phyloP scores from a whole-genome alignment of 2,329 filamentous ascomycete species.

The Aureobasidium namibiae region DNA sequence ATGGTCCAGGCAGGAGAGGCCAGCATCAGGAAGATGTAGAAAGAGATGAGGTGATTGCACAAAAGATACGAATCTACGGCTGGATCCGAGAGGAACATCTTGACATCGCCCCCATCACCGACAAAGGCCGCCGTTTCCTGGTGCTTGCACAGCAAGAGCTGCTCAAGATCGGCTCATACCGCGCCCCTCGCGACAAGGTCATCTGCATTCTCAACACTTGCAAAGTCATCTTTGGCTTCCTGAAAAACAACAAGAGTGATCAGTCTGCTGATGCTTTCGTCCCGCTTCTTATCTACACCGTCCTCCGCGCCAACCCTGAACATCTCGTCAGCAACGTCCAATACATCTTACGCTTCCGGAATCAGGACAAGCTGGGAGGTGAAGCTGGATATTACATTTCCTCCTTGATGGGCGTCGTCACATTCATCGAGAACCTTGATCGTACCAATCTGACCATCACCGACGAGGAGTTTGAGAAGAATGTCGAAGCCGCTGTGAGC shows the following conservation, averaged over 20 bases:
- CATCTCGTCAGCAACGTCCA: conserved; percentile 96
- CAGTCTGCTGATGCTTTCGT: conserved; percentile 96
- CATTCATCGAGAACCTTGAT: conserved; percentile 95
- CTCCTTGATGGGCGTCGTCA: conserved; percentile 87
- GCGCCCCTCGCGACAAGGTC: conserved; percentile 95
- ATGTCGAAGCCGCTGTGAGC: conserved; percentile 93
- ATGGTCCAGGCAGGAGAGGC: conserved; percentile 77
- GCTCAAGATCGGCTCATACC: conserved; percentile 91
- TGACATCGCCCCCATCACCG: conserved; percentile 77
- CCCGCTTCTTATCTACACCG: conserved; percentile 89
- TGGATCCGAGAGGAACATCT: conserved; percentile 92
- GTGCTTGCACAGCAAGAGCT: conserved; percentile 88
- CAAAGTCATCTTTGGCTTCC: conserved; percentile 94
- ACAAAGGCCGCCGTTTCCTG: conserved; percentile 82
- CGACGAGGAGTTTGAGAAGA: conserved; percentile 89
- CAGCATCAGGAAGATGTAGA: conserved; percentile 99
- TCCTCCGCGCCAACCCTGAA: conserved; percentile 87
- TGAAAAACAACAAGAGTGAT: conserved; percentile 87
- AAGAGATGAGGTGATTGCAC: conserved; percentile 86
- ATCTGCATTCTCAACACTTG: conserved; percentile 98
- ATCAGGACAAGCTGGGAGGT: conserved; percentile 94
- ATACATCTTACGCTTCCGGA: conserved; percentile 93
- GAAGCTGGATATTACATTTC: conserved; percentile 98
- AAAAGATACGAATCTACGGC: conserved; percentile 94
- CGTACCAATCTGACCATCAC: conserved; percentile 86